phyloP scores from a whole-genome alignment of 176 grass and related monocot genomes.

The Eragrostis nindensis region DNA sequence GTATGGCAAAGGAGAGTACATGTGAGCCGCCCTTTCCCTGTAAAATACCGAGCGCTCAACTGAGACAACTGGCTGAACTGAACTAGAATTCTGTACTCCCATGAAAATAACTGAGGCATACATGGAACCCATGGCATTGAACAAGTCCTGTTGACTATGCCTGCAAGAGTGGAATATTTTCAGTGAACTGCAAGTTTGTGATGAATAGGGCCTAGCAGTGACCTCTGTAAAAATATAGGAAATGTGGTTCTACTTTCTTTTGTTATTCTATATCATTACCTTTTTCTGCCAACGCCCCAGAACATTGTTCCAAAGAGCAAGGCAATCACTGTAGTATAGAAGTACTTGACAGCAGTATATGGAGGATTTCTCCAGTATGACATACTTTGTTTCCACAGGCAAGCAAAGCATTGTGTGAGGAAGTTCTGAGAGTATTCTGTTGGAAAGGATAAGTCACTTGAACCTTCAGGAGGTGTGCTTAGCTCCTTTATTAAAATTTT shows the following conservation, averaged over 20 bases:
- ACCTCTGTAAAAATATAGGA: neutral
- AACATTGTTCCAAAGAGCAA: conserved; percentile 89
- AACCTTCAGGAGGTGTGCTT: conserved; percentile 60
- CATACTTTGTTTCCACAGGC: conserved; percentile 83
- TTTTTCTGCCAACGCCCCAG: conserved; percentile 74
- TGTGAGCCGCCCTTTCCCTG: conserved; percentile 77
- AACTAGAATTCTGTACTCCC: conserved; percentile 65
- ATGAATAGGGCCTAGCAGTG: neutral
- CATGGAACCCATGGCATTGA: conserved; percentile 94
- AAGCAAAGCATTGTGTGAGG: conserved; percentile 71
- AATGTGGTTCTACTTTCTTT: conserved; percentile 6
- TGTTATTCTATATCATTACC: conserved; percentile 43
- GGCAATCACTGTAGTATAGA: conserved; percentile 73
- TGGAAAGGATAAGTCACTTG: conserved; percentile 73
- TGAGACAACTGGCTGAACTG: conserved; percentile 74
- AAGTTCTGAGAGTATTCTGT: conserved; percentile 71
- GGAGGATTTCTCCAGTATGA: conserved; percentile 98
- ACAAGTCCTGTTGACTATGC: conserved; percentile 64
- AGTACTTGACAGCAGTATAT: conserved; percentile 78
- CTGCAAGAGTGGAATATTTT: conserved; percentile 49
- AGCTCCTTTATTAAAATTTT: conserved; percentile 66
- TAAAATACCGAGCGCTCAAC: conserved; percentile 85
- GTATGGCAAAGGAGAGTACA: conserved; percentile 89
- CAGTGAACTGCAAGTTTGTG: conserved; percentile 15
- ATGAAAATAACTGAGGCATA: conserved; percentile 80